Evolutionary conservation across 345 rosid genomes (phyloP).

Genomic region (Punica granatum): DNA sequence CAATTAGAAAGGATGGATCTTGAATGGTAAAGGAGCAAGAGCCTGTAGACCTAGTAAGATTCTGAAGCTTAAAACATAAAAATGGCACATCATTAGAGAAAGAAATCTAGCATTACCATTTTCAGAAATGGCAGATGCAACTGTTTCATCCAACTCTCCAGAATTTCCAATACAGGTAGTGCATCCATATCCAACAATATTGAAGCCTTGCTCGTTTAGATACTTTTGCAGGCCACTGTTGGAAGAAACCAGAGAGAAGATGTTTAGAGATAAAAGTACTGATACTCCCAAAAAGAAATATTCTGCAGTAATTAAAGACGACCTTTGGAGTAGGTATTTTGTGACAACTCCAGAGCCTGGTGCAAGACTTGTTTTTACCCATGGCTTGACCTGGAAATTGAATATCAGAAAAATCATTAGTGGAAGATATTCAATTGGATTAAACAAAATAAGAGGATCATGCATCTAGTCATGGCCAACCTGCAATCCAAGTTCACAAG

Average conservation of each 20-base stretch:
- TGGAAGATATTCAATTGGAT: neutral
- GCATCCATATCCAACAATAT: constrained; percentile 97
- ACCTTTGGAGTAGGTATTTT: constrained; percentile 81
- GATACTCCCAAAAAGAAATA: neutral
- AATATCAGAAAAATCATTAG: constrained; percentile 11
- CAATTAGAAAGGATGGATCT: neutral
- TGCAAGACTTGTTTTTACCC: constrained; percentile 99
- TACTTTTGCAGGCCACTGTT: constrained; percentile 90
- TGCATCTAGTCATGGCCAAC: constrained; percentile 27
- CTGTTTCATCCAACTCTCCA: constrained; percentile 88
- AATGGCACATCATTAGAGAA: neutral
- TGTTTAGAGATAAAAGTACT: neutral
- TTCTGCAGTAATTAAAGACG: neutral
- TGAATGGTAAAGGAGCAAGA: neutral
- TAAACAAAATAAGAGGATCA: neutral
- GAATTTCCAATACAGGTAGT: constrained; percentile 99
- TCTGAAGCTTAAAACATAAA: neutral
- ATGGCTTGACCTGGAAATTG: constrained; percentile 75
- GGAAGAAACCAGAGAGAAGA: constrained; percentile 1
- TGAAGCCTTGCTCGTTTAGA: constrained; percentile 83
- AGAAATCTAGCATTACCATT: constrained; percentile 43
- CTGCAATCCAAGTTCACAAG: constrained; percentile 88
- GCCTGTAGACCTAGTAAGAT: neutral
- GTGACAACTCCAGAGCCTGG: constrained; percentile 99
- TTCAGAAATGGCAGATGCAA: constrained; percentile 87